Conservation (phyloP, 192 early-diverging fungal genomes). For the Jimgerdemannia flammicorona region DNA sequence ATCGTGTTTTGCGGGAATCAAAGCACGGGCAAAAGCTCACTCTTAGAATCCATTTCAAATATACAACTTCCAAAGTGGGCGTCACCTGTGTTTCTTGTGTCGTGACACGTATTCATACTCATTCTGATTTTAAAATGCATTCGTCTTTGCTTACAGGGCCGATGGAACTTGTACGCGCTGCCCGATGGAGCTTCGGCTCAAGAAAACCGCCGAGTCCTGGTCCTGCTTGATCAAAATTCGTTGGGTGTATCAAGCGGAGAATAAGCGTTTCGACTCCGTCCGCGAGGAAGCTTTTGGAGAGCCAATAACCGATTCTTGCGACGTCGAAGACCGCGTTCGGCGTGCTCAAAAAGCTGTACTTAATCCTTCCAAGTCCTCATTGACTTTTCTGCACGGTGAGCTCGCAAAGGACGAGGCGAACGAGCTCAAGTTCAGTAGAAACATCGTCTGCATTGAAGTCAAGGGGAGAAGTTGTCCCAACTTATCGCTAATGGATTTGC, state of each 20-base stretch:
- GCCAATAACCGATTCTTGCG: constrained; percentile 20
- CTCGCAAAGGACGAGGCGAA: constrained; percentile 40
- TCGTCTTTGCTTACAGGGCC: background rate
- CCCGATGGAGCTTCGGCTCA: constrained; percentile 50
- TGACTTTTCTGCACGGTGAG: constrained; percentile 2
- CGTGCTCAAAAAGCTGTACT: constrained; percentile 54
- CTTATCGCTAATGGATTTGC: no score
- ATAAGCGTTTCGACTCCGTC: constrained; percentile 20
- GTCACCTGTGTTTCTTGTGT: background rate
- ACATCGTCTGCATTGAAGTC: constrained; percentile 57
- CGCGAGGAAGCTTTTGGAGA: constrained; percentile 35
- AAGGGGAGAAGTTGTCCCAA: constrained; percentile 31
- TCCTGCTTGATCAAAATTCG: constrained; percentile 42
- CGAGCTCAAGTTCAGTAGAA: constrained; percentile 42
- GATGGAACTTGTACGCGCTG: constrained; percentile 39
- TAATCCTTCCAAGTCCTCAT: constrained; percentile 32
- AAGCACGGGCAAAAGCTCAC: background rate
- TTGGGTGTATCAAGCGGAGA: constrained; percentile 40
- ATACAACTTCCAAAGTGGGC: background rate
- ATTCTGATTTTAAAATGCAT: no score
- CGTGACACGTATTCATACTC: no score
- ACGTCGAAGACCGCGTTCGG: constrained; percentile 38
- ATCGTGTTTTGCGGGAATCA: background rate
- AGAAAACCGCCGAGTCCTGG: constrained; percentile 25
- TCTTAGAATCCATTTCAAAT: background rate